Conservation (phyloP, 441 rosid genomes). For the Omphalea diandra region DNA sequence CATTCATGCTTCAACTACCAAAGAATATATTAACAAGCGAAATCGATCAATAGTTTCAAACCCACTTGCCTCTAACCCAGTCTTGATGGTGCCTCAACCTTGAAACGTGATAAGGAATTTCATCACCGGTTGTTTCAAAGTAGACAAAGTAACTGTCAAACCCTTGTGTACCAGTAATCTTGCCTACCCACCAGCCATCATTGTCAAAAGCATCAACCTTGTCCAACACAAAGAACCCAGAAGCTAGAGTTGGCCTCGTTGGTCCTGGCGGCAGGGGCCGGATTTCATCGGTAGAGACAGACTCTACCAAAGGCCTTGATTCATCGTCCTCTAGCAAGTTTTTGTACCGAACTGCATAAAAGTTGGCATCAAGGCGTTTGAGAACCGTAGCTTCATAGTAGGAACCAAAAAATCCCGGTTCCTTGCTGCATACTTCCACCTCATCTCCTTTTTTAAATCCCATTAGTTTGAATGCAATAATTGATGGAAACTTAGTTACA, state of each 20-base stretch:
- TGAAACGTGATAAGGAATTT: background rate
- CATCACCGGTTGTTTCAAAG: background rate
- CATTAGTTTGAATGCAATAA: too few species aligned
- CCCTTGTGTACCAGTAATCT: background rate
- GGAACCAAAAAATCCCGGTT: slow-evolving; percentile 32
- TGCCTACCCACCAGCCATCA: background rate
- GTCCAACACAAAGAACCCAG: background rate
- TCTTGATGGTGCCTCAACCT: background rate
- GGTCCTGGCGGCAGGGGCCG: slow-evolving; percentile 30
- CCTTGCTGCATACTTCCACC: slow-evolving; percentile 35
- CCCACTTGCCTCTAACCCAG: background rate
- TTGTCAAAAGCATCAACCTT: background rate
- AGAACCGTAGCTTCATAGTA: slow-evolving; percentile 19
- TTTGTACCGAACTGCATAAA: background rate
- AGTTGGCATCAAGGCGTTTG: background rate
- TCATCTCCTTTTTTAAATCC: too few species aligned
- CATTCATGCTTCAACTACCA: too few species aligned
- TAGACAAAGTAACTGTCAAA: background rate
- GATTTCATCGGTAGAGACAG: slow-evolving; percentile 26
- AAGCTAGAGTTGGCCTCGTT: background rate
- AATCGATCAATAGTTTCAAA: background rate
- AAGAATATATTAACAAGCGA: too few species aligned
- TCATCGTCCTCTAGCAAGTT: slow-evolving; percentile 27
- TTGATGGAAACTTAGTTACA: too few species aligned
- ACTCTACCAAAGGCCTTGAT: slow-evolving; percentile 26